Evolutionary conservation across 139 green algal species (phyloP), one percentile per base, ranked within the genome.

Genomic region (Chlamydomonas sp.): DNA sequence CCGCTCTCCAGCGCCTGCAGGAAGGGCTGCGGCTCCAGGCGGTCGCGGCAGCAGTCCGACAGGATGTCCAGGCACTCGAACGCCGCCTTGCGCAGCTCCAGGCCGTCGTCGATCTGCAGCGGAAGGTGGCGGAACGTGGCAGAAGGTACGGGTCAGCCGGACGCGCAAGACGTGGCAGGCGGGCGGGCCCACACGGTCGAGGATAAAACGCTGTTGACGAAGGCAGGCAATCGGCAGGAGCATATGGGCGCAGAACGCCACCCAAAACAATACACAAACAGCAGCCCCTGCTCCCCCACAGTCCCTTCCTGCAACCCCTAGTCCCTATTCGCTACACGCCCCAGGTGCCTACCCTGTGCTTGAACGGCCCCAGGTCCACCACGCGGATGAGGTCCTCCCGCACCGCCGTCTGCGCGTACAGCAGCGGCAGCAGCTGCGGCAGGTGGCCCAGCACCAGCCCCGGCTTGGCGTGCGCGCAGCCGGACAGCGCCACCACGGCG

Each of bases 51-150:
- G 82, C 31, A 79, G 83, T 96, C 93, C 81, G 98, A 90, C 74
- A 99, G 91, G 77, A 98, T 97, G 90, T 98, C 96, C 87, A 99
- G 90, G 91, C 94, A 97, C 94, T 99, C 93, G 89, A 98, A 98
- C 4, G 96, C 91, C 7, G 96, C 94, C 93, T 99, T 99, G 87
- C 98, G 96, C 91, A 99, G 94, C 91, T 99, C 98, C 80, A 99
- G 92, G 2, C 98, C 98, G 81, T 99, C 98, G 87, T 99, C 98
- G 59, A 99, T 97, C 81, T 94, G 93, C 85, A 94, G 91, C 17
- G 18, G 0, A 72, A n/a, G 66, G 81, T 8, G 20, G 16, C 59
- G 59, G 15, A 77, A 20, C 9, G 61, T 57, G 64, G 67, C 15
- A 69, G 78, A 6, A 18, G 73, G 20, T 49, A 49, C 31, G 31